Conservation (phyloP, 1,284 basidiomycete species). For the Vanrija sp. region DNA sequence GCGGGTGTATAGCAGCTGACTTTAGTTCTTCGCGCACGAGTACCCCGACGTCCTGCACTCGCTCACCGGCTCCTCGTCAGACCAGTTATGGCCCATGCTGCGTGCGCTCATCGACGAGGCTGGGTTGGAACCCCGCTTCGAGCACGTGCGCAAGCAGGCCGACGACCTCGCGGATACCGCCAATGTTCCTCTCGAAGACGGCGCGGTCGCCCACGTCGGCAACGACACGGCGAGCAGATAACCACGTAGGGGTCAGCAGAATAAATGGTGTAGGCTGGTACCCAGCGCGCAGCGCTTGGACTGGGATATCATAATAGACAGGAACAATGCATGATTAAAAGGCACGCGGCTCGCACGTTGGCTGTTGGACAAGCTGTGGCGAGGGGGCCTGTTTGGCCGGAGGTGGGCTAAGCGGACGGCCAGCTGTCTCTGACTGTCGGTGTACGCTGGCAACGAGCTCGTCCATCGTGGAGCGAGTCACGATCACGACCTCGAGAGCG, state of each 20-base stretch:
- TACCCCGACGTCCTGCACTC: slow-evolving; percentile 62
- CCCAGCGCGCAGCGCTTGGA: no score
- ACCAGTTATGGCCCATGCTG: slow-evolving; percentile 59
- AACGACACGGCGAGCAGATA: background rate
- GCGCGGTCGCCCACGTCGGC: slow-evolving; percentile 14
- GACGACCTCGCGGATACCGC: slow-evolving; percentile 44
- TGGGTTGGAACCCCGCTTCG: slow-evolving; percentile 31
- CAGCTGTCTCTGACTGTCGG: no score
- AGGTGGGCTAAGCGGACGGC: no score
- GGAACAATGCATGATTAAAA: background rate
- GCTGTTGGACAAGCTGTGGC: no score
- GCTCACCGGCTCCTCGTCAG: slow-evolving; percentile 75
- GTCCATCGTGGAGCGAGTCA: no score
- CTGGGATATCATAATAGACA: no score
- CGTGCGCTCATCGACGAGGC: slow-evolving; percentile 41
- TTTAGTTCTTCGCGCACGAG: slow-evolving; percentile 62
- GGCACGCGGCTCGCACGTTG: background rate
- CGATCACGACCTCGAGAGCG: no score
- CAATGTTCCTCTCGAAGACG: slow-evolving; percentile 15
- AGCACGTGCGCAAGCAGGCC: slow-evolving; percentile 36
- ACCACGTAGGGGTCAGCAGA: background rate
- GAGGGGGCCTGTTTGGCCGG: no score
- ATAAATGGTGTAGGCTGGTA: background rate
- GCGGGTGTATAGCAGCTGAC: background rate
- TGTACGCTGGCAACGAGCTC: no score